A percentile compares a stretch with the other conserved stretches of the same genome.
These are phyloP conservation scores for Mikania micrantha DNA, from an alignment of 129 eudicot genomes.

Conservation along the genomic window DNA sequence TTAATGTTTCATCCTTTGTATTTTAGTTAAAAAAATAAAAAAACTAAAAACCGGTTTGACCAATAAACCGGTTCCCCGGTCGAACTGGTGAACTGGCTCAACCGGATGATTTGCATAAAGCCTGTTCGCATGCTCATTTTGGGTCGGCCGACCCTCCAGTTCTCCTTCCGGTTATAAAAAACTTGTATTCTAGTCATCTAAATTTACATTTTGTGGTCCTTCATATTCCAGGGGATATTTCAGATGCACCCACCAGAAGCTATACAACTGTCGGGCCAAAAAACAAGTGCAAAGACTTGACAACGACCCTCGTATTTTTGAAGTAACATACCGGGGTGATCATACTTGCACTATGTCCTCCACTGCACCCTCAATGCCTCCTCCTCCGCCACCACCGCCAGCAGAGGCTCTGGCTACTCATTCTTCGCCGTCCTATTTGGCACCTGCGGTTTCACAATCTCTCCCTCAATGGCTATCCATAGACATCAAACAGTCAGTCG, in stretches of 20 bases:
- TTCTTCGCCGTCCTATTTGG: constrained; percentile 14
- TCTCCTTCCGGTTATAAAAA: no score
- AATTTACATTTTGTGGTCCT: constrained; percentile 4
- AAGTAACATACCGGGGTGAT: constrained; percentile 58
- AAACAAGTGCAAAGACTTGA: constrained; percentile 90
- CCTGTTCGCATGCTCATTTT: no score
- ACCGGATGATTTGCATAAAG: no score
- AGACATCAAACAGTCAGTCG: constrained; percentile 28
- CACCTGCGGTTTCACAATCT: constrained; percentile 14
- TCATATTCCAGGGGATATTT: constrained; percentile 49
- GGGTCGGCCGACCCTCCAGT: no score
- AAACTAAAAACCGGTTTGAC: no score
- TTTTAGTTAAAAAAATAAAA: no score
- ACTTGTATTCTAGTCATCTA: no score
- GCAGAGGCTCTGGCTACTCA: constrained; percentile 13
- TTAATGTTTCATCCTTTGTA: no score
- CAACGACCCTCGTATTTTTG: constrained; percentile 56
- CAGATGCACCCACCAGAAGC: constrained; percentile 85
- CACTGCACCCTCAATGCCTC: constrained; percentile 67
- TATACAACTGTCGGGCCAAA: constrained; percentile 76
- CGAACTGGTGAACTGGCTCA: no score
- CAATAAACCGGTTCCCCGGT: no score
- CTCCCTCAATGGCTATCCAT: constrained; percentile 51
- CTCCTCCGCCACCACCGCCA: constrained; percentile 15
- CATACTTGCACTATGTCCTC: constrained; percentile 74